Percentiles rank a stretch among this genome's conserved stretches.
Conservation (phyloP, 202 grass and related monocot species). For the Dendrocalamus latiflorus region DNA sequence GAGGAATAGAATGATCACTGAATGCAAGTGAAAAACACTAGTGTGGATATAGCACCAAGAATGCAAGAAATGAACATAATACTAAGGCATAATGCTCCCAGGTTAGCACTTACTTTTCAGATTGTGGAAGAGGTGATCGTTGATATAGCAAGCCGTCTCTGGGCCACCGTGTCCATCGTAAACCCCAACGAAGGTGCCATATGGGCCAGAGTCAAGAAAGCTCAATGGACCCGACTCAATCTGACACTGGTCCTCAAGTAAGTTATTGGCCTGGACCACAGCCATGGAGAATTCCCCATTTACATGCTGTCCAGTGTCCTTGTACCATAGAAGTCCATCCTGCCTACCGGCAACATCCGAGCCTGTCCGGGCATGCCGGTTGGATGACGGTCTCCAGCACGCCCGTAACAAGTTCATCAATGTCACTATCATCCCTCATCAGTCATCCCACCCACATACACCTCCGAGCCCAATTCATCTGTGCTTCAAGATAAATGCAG, state of each 20-base stretch:
- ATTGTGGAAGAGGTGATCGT: conserved; percentile 81
- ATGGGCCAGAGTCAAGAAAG: conserved; percentile 70
- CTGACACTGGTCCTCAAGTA: conserved; percentile 94
- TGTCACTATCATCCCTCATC: conserved; percentile 80
- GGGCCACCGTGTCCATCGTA: conserved; percentile 97
- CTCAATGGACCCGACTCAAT: conserved; percentile 78
- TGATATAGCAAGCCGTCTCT: conserved; percentile 83
- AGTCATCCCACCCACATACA: conserved; percentile 41
- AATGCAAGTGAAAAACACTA: background rate
- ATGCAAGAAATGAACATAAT: background rate
- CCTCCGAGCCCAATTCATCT: conserved; percentile 47
- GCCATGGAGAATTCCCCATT: conserved; percentile 97
- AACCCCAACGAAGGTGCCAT: conserved; percentile 80
- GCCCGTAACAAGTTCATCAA: conserved; percentile 90
- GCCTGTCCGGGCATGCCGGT: conserved; percentile 42
- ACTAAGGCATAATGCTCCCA: background rate
- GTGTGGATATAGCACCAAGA: background rate
- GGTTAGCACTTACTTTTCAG: conserved; percentile 66
- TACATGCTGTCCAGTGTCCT: conserved; percentile 78
- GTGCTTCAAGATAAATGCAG: background rate
- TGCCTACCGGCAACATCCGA: conserved; percentile 55
- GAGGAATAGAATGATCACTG: conserved; percentile 2
- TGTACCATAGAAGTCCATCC: conserved; percentile 98
- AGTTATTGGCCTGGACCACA: conserved; percentile 90
- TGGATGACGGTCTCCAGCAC: conserved; percentile 71